These are phyloP conservation scores for Creolimax fragrantissima DNA, from an alignment of 78 protist species.

Conservation along the genomic window DNA sequence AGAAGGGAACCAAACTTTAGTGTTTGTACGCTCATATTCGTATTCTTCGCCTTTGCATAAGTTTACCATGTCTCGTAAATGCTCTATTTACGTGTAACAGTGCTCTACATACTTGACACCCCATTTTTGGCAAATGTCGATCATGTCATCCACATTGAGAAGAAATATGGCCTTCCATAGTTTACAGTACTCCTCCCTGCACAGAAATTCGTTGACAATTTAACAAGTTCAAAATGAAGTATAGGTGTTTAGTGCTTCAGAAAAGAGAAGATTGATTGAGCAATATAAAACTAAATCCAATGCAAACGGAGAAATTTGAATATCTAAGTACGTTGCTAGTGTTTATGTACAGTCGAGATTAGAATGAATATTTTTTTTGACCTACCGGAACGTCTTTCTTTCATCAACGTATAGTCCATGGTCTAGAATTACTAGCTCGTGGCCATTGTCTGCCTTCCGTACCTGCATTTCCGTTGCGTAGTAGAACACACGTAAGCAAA, in stretches of 20 bases:
- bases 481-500: not conserved
- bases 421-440: slow-evolving; percentile 54
- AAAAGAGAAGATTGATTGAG: too few species aligned
- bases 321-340: too few species aligned
- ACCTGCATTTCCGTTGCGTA: not conserved
- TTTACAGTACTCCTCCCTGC: not conserved
- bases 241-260: too few species aligned
- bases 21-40: not conserved
- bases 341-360: too few species aligned
- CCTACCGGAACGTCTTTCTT: not conserved
- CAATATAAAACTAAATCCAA: too few species aligned
- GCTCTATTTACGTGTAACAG: not conserved
- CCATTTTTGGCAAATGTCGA: not conserved
- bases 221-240: too few species aligned
- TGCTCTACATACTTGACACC: not conserved
- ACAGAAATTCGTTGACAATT: too few species aligned
- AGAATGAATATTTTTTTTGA: too few species aligned
- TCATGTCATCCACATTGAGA: not conserved
- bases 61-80: not conserved
- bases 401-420: slow-evolving; percentile 56
- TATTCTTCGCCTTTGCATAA: not conserved
- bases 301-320: too few species aligned
- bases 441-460: not conserved
- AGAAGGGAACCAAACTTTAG: not conserved
- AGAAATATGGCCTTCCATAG: slow-evolving; percentile 40